These are phyloP conservation scores for Teratosphaeriaceae sp. DNA, from an alignment of 2,329 filamentous ascomycete species.

Conservation along the genomic window DNA sequence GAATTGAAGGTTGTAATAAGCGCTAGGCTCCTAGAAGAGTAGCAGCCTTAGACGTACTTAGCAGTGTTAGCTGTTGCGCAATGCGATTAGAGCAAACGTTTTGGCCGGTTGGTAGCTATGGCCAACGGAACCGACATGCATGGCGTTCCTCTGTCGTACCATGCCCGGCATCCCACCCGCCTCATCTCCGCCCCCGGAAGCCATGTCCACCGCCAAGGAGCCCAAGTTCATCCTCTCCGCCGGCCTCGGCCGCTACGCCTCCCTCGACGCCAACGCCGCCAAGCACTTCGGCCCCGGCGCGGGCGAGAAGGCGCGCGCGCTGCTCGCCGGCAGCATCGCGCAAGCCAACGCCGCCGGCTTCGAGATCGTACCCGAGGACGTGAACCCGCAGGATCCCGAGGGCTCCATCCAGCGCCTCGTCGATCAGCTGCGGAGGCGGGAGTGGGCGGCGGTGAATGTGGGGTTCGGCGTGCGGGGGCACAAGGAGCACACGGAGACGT, in stretches of 20 bases:
- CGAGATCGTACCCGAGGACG: slow-evolving; percentile 6
- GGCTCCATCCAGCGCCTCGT: slow-evolving; percentile 7
- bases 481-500: slow-evolving; percentile 8
- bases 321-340: slow-evolving; percentile 4
- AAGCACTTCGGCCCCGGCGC: slow-evolving; percentile 9
- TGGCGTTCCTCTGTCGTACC: too few relatives aligned
- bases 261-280: slow-evolving; percentile 2
- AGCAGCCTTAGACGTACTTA: too few relatives aligned
- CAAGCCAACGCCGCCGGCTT: slow-evolving; percentile 9
- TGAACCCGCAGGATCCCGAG: slow-evolving; percentile 8
- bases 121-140: too few relatives aligned
- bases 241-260: slow-evolving; percentile 9
- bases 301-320: slow-evolving; percentile 1
- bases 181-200: too few relatives aligned
- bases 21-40: too few relatives aligned
- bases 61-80: too few relatives aligned
- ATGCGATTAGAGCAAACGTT: too few relatives aligned
- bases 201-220: not conserved
- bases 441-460: slow-evolving; percentile 9
- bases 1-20: too few relatives aligned
- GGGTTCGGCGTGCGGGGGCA: slow-evolving; percentile 7
- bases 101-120: too few relatives aligned
- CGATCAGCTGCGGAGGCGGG: not conserved
- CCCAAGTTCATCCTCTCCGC: slow-evolving; percentile 6
- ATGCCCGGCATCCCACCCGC: too few relatives aligned